phyloP scores from a whole-genome alignment of 2,329 filamentous ascomycete genomes.

The Diaporthe citrichinensis region DNA sequence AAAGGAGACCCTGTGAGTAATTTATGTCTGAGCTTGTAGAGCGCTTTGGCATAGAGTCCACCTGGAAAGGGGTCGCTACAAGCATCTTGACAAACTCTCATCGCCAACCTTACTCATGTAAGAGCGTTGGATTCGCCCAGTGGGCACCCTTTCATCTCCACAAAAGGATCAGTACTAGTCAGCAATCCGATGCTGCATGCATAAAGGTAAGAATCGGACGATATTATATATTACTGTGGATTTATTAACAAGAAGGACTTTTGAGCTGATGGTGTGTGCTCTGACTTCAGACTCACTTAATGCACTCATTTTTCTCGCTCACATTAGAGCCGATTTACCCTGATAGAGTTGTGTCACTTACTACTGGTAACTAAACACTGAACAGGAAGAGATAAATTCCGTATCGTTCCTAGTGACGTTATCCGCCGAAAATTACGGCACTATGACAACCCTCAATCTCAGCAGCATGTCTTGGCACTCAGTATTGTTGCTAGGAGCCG shows the following conservation, averaged over 20 bases:
- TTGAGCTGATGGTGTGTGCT: neutral
- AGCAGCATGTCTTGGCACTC: neutral
- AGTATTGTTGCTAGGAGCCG: neutral
- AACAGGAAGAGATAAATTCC: neutral
- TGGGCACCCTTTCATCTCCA: neutral
- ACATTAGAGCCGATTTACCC: neutral
- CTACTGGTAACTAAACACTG: neutral
- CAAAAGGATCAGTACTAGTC: neutral
- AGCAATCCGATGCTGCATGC: neutral
- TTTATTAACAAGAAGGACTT: neutral
- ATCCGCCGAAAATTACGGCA: neutral
- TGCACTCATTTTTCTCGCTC: neutral
- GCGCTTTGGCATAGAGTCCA: neutral
- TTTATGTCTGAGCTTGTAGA: neutral
- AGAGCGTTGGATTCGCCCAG: neutral
- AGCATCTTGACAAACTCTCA: neutral
- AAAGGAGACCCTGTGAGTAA: neutral
- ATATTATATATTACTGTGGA: neutral
- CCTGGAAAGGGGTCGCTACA: neutral
- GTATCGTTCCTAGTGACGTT: neutral
- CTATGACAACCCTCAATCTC: neutral
- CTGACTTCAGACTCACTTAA: neutral
- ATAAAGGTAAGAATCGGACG: neutral
- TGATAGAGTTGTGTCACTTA: no score
- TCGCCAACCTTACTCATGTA: neutral